Conservation (phyloP, 768 basidiomycete species). For the Austroboletus eburneus region DNA sequence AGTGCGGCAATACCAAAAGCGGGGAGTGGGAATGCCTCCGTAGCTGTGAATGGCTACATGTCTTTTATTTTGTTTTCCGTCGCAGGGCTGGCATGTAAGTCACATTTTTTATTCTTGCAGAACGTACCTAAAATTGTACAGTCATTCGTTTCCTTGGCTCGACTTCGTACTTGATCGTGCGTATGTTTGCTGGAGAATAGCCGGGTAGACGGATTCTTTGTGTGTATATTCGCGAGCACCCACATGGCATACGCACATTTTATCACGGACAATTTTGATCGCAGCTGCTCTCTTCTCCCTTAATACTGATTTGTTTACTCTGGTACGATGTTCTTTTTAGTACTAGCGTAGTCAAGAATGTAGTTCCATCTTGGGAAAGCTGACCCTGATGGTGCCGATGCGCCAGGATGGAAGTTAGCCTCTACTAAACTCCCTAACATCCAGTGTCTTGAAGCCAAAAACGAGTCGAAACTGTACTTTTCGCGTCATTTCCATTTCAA, state of each 20-base stretch:
- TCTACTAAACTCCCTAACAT: too few relatives aligned
- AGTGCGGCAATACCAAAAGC: slow-evolving; percentile 26
- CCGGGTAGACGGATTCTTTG: not conserved
- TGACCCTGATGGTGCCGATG: not conserved
- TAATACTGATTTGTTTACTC: not conserved
- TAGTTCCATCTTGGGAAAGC: not conserved
- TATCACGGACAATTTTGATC: slow-evolving; percentile 11
- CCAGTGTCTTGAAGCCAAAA: too few relatives aligned
- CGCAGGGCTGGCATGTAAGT: slow-evolving; percentile 81
- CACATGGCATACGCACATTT: not conserved
- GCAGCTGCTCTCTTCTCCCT: not conserved
- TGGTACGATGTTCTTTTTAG: too few relatives aligned
- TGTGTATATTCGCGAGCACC: not conserved
- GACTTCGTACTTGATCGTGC: slow-evolving; percentile 75
- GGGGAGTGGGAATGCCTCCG: slow-evolving; percentile 40
- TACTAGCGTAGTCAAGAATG: too few relatives aligned
- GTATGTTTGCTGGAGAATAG: slow-evolving; percentile 86
- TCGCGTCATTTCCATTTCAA: too few relatives aligned
- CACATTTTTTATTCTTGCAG: not conserved
- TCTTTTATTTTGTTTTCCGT: slow-evolving; percentile 86
- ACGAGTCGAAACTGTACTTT: too few relatives aligned
- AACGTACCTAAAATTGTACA: slow-evolving; percentile 25
- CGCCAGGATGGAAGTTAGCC: too few relatives aligned
- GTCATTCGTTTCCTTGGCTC: slow-evolving; percentile 85
- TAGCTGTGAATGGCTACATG: slow-evolving; percentile 81